These are phyloP conservation scores for Oryza officinalis DNA, from an alignment of 176 grass and related monocot species.

Conservation along the genomic window DNA sequence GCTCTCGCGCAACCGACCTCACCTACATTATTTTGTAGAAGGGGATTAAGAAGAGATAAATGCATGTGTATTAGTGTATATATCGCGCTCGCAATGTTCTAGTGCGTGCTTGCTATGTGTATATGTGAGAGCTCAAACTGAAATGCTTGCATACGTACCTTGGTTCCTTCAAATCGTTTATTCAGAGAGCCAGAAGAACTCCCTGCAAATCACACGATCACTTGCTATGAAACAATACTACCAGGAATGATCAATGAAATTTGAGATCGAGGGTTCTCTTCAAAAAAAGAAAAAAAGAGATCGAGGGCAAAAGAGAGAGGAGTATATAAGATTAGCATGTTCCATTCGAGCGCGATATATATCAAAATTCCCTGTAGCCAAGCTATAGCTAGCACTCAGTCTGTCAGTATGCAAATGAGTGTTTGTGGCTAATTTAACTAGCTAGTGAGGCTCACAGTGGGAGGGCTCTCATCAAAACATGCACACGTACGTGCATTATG, in stretches of 20 bases:
- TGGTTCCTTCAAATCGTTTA: neutral
- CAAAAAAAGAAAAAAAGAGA: too few species aligned
- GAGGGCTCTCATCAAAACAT: neutral
- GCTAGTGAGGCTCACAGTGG: neutral
- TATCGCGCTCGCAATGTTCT: neutral
- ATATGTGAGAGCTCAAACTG: neutral
- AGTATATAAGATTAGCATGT: neutral
- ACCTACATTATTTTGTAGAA: slow-evolving; percentile 26
- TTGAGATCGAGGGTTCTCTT: neutral
- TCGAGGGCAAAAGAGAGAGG: neutral
- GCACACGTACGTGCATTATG: neutral
- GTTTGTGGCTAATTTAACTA: neutral
- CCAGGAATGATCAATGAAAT: neutral
- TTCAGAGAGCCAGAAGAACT: slow-evolving; percentile 22
- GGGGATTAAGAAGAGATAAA: neutral
- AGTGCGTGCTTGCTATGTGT: neutral
- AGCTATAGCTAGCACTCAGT: neutral
- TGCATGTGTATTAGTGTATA: neutral
- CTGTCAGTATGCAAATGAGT: neutral
- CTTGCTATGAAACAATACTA: slow-evolving; percentile 10
- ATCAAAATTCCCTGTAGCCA: neutral
- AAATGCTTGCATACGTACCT: slow-evolving; percentile 31
- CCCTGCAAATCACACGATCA: slow-evolving; percentile 44
- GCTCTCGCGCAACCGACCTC: neutral
- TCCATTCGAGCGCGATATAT: neutral